A percentile compares a stretch with the other conserved stretches of the same genome.
These are phyloP conservation scores for Helianthus annuus DNA, from an alignment of 129 eudicot genomes.

Conservation along the genomic window DNA sequence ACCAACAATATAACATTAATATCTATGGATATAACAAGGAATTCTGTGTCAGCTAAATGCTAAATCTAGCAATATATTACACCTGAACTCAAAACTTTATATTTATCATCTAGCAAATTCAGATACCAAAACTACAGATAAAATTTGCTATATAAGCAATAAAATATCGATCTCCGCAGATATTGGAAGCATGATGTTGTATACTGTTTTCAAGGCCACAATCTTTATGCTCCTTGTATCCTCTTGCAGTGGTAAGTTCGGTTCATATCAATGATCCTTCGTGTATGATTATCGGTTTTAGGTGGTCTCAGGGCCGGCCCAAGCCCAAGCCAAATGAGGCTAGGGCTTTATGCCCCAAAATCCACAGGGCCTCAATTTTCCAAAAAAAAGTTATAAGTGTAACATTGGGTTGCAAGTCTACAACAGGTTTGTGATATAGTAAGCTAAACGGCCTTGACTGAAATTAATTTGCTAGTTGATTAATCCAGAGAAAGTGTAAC, in stretches of 20 bases:
- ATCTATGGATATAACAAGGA: constrained; percentile 22
- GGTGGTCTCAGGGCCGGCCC: too few species aligned
- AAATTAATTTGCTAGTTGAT: too few species aligned
- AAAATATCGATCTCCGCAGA: not conserved
- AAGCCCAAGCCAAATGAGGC: too few species aligned
- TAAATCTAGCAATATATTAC: constrained; percentile 11
- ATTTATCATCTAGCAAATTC: constrained; percentile 3
- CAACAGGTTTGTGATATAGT: too few species aligned
- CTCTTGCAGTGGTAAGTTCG: constrained; percentile 32
- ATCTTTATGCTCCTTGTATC: constrained; percentile 19
- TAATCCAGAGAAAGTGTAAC: too few species aligned
- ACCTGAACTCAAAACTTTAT: constrained; percentile 20
- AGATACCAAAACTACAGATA: not conserved
- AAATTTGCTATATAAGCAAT: constrained; percentile 1
- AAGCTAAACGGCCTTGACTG: too few species aligned
- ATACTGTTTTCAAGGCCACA: constrained; percentile 17
- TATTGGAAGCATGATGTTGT: constrained; percentile 19
- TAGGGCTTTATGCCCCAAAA: too few species aligned
- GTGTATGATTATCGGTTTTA: too few species aligned
- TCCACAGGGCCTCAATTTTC: too few species aligned
- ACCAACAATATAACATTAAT: constrained; percentile 18
- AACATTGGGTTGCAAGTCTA: too few species aligned
- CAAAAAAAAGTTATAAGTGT: too few species aligned
- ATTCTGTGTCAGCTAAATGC: constrained; percentile 1
- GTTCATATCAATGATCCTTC: not conserved